These are phyloP conservation scores for Chalara sp. DNA, from an alignment of 2,329 filamentous ascomycete genomes.

Conservation along the genomic window DNA sequence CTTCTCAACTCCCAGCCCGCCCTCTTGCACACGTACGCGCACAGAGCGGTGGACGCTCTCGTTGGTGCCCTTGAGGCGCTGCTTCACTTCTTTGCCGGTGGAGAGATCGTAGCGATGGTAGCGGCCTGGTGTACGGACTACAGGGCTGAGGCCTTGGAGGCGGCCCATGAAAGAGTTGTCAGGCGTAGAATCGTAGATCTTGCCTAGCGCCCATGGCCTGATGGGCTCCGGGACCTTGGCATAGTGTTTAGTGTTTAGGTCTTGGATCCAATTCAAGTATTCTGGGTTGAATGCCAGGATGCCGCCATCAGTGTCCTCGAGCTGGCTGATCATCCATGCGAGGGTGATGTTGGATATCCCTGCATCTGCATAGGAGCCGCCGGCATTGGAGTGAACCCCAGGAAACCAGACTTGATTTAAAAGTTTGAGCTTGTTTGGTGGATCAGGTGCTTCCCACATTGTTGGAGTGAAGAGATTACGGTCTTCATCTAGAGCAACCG, in stretches of 20 bases:
- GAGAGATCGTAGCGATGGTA: slow-evolving; percentile 28
- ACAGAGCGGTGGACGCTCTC: slow-evolving; percentile 28
- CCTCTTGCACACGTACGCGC: slow-evolving; percentile 18
- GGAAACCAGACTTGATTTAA: slow-evolving; percentile 40
- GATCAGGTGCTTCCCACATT: slow-evolving; percentile 27
- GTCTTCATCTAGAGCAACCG: slow-evolving; percentile 41
- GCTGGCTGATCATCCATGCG: slow-evolving; percentile 41
- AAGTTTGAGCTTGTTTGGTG: slow-evolving; percentile 15
- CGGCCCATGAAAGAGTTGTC: slow-evolving; percentile 8
- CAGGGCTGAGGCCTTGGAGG: slow-evolving; percentile 7
- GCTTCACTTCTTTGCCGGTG: slow-evolving; percentile 26
- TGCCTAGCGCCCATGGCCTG: slow-evolving; percentile 26
- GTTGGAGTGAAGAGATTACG: slow-evolving; percentile 32
- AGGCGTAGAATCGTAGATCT: slow-evolving; percentile 24
- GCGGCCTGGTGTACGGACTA: slow-evolving; percentile 24
- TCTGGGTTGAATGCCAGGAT: slow-evolving; percentile 28
- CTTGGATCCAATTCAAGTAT: slow-evolving; percentile 23
- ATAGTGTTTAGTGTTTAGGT: slow-evolving; percentile 16
- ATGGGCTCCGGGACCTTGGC: slow-evolving; percentile 4
- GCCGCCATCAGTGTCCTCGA: slow-evolving; percentile 20
- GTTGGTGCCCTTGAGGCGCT: slow-evolving; percentile 26
- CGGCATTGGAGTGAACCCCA: slow-evolving; percentile 39
- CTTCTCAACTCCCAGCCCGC: slow-evolving; percentile 26
- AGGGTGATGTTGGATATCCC: slow-evolving; percentile 38
- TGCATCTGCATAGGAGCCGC: slow-evolving; percentile 39